These are phyloP conservation scores for Scutellaria barbata DNA, from an alignment of 257 asterid genomes.

Conservation along the genomic window DNA sequence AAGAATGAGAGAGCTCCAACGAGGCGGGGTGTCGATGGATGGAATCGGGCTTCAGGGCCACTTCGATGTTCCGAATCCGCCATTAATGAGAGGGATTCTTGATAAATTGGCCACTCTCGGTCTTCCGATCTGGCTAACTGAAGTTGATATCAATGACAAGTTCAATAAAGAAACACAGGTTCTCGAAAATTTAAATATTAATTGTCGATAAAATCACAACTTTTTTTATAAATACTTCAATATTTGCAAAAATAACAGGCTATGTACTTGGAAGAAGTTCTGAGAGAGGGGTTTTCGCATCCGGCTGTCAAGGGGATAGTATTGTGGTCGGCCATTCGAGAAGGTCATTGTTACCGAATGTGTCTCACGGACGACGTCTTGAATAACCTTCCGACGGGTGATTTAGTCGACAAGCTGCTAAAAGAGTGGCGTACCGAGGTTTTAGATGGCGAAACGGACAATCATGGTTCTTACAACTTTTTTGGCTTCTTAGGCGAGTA, in stretches of 20 bases:
- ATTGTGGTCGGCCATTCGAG: conserved; percentile 57
- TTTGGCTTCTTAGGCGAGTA: conserved; percentile 55
- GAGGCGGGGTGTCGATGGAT: conserved; percentile 46
- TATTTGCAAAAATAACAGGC: conserved; percentile 41
- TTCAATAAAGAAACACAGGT: conserved; percentile 46
- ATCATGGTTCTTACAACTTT: conserved; percentile 49
- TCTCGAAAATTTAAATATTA: neutral
- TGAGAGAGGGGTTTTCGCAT: conserved; percentile 62
- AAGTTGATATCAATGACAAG: conserved; percentile 44
- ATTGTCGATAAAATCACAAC: neutral
- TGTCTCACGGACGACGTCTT: conserved; percentile 66
- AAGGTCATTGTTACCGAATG: conserved; percentile 59
- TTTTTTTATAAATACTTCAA: too few relatives aligned
- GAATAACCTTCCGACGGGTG: conserved; percentile 48
- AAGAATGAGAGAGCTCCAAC: conserved; percentile 48
- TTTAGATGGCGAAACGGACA: conserved; percentile 45
- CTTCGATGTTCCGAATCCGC: conserved; percentile 44
- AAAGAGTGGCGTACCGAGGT: conserved; percentile 46
- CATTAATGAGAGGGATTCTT: conserved; percentile 44
- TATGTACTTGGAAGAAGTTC: conserved; percentile 46
- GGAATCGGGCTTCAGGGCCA: conserved; percentile 56
- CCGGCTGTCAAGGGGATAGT: conserved; percentile 56
- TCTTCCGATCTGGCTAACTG: conserved; percentile 53
- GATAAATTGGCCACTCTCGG: conserved; percentile 51
- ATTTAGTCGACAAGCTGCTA: conserved; percentile 53